These are phyloP conservation scores for Opeltia flavorubescens DNA, from an alignment of 495 filamentous ascomycete genomes.

Conservation along the genomic window DNA sequence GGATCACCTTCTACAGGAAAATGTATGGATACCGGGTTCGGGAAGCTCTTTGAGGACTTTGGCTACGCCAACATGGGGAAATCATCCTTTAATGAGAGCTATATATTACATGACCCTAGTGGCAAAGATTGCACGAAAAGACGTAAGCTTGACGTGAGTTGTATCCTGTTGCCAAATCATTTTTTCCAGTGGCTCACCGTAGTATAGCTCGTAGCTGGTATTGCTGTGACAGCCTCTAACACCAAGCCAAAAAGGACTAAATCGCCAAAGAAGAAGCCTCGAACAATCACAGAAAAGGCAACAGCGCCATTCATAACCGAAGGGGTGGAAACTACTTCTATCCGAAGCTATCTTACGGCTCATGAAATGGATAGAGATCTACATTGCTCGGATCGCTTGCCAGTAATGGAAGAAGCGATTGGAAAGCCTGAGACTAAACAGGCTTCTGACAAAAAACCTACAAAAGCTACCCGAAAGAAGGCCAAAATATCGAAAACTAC, in stretches of 20 bases:
- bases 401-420: slow-evolving; percentile 13
- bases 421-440: slow-evolving; percentile 15
- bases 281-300: slow-evolving; percentile 74
- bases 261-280: slow-evolving; percentile 55
- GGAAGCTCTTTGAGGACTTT: slow-evolving; percentile 17
- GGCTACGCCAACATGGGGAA: slow-evolving; percentile 10
- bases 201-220: slow-evolving; percentile 10
- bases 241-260: slow-evolving; percentile 33
- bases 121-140: slow-evolving; percentile 2
- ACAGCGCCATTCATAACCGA: slow-evolving; percentile 53
- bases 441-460: slow-evolving; percentile 21
- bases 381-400: slow-evolving; percentile 3
- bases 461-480: slow-evolving; percentile 20
- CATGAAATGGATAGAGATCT: not conserved
- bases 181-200: not conserved
- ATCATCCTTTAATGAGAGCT: not conserved
- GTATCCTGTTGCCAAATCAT: not conserved
- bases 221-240: slow-evolving; percentile 11
- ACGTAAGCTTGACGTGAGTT: slow-evolving; percentile 1
- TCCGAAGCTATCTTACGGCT: slow-evolving; percentile 21
- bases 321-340: slow-evolving; percentile 15
- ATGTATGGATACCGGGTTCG: slow-evolving; percentile 11
- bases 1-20: slow-evolving; percentile 11
- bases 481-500: slow-evolving; percentile 31
- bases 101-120: not conserved